Evolutionary conservation across 1,284 basidiomycete genomes (phyloP).

Genomic region (Bothia castanella): DNA sequence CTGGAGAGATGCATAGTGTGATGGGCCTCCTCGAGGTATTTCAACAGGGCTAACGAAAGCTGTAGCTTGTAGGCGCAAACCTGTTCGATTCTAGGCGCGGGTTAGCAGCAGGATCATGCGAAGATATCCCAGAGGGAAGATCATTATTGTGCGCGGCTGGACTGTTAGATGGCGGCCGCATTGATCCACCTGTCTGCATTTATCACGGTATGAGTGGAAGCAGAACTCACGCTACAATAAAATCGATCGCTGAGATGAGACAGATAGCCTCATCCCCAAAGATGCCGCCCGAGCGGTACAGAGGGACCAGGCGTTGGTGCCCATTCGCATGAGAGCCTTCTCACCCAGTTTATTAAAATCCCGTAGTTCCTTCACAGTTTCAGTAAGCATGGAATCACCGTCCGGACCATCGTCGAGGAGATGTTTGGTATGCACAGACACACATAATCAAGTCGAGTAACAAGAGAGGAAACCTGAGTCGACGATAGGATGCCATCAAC

Average conservation of each 20-base stretch:
- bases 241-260: background rate
- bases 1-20: background rate
- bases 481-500: too few relatives aligned
- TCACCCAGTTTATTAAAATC: constrained; percentile 6
- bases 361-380: constrained; percentile 2
- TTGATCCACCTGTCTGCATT: too few relatives aligned
- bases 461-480: too few relatives aligned
- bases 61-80: background rate
- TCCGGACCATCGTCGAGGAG: constrained; percentile 10
- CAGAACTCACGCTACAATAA: too few relatives aligned
- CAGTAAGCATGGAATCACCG: constrained; percentile 6
- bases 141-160: background rate
- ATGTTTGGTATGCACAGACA: constrained; percentile 6
- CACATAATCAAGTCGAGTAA: background rate
- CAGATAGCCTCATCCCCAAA: constrained; percentile 5
- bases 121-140: background rate
- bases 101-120: background rate
- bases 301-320: background rate
- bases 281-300: background rate
- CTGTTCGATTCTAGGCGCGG: too few relatives aligned
- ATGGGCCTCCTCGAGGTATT: background rate
- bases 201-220: background rate
- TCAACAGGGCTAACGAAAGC: background rate
- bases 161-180: background rate
- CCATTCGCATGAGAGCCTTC: constrained; percentile 10